phyloP scores from a whole-genome alignment of 2,329 filamentous ascomycete species.

The Aspergillus hortae region DNA sequence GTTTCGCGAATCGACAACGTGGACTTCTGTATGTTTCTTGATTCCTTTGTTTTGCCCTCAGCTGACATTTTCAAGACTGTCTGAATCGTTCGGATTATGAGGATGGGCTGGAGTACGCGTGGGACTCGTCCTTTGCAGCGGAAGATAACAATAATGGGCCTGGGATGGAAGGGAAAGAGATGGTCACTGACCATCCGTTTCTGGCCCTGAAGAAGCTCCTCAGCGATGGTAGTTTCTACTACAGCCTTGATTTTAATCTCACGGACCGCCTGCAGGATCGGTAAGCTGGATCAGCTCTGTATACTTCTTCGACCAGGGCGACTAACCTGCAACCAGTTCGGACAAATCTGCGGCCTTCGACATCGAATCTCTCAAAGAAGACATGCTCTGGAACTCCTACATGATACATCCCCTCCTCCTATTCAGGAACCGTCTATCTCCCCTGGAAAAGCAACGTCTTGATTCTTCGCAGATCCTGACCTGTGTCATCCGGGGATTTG shows the following conservation, averaged over 20 bases:
- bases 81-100: conserved; percentile 85
- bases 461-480: conserved; percentile 86
- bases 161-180: conserved; percentile 61
- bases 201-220: conserved; percentile 86
- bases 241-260: conserved; percentile 96
- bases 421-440: conserved; percentile 77
- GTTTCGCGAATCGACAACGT: conserved; percentile 83
- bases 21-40: conserved; percentile 62
- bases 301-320: conserved; percentile 9
- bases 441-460: conserved; percentile 71
- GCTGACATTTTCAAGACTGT: conserved; percentile 59
- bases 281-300: conserved; percentile 39
- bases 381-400: conserved; percentile 96
- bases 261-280: conserved; percentile 90
- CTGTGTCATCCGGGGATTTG: conserved; percentile 91
- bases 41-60: conserved; percentile 1
- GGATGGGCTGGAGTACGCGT: conserved; percentile 60
- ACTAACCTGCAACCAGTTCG: conserved; percentile 49
- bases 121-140: conserved; percentile 50
- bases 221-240: conserved; percentile 93
- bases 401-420: conserved; percentile 92
- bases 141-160: conserved; percentile 52
- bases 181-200: conserved; percentile 79
- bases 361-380: conserved; percentile 87
- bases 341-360: conserved; percentile 76